phyloP scores from a whole-genome alignment of 1,139 yeast genomes.

The Suhomyces ambrosiae region DNA sequence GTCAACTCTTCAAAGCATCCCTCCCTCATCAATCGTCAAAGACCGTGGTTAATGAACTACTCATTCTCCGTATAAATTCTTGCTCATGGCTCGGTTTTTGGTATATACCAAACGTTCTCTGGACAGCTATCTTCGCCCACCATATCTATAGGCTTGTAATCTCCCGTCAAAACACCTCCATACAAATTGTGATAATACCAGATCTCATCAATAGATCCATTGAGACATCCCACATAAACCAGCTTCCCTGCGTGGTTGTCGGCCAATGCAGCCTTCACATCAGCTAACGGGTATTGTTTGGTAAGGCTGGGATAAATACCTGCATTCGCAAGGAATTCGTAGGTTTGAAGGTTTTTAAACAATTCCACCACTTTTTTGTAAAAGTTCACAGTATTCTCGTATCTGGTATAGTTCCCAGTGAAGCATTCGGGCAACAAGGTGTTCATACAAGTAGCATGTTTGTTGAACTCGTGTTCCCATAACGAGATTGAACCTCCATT shows the following conservation, averaged over 20 bases:
- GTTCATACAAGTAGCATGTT: constrained; percentile 50
- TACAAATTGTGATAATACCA: constrained; percentile 43
- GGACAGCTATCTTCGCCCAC: constrained; percentile 30
- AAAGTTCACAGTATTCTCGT: constrained; percentile 37
- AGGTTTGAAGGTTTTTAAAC: constrained; percentile 39
- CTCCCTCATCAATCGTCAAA: too few relatives aligned
- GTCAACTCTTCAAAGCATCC: too few relatives aligned
- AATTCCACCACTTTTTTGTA: constrained; percentile 38
- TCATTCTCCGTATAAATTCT: too few relatives aligned
- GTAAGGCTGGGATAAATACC: constrained; percentile 38
- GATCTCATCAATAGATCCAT: constrained; percentile 38
- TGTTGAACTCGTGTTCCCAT: constrained; percentile 49
- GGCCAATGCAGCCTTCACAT: constrained; percentile 35
- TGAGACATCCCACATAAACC: constrained; percentile 40
- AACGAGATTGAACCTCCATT: constrained; percentile 28
- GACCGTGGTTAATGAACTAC: too few relatives aligned
- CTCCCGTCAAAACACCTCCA: constrained; percentile 41
- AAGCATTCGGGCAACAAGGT: constrained; percentile 42
- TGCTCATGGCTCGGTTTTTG: constrained; percentile 22
- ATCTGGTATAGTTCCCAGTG: constrained; percentile 30
- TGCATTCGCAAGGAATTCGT: constrained; percentile 33
- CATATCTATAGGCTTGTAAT: constrained; percentile 33
- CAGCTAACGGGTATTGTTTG: constrained; percentile 31
- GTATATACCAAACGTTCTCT: constrained; percentile 36
- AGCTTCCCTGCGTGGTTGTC: constrained; percentile 30